These are phyloP conservation scores for Gamsiella multidivaricata DNA, from an alignment of 192 early-diverging fungal species.

Conservation along the genomic window DNA sequence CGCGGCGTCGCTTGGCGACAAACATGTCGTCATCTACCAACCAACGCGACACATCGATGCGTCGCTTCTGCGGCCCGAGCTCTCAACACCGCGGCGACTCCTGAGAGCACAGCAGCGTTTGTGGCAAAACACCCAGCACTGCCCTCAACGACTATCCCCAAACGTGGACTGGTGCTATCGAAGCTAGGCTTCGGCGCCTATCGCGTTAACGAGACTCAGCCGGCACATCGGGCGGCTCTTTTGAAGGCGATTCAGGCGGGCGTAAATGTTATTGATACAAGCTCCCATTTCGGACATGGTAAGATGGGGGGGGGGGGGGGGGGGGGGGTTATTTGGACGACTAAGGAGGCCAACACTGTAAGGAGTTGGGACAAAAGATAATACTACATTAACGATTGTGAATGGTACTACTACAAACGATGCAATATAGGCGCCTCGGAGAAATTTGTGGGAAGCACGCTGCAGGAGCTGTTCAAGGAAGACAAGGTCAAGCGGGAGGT, in stretches of 20 bases:
- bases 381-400: neutral
- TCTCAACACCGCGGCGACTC: constrained; percentile 20
- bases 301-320: no score
- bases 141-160: constrained; percentile 54
- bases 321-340: no score
- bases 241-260: constrained; percentile 65
- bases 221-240: constrained; percentile 61
- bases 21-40: neutral
- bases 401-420: neutral
- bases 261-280: constrained; percentile 81
- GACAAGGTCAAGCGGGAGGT: constrained; percentile 61
- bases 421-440: constrained; percentile 67
- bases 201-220: constrained; percentile 56
- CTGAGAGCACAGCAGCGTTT: constrained; percentile 38
- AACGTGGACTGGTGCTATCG: constrained; percentile 59
- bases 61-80: neutral
- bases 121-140: constrained; percentile 25
- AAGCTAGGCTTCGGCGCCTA: constrained; percentile 77
- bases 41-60: no score
- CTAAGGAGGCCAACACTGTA: no score
- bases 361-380: neutral
- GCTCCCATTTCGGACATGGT: constrained; percentile 77
- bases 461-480: constrained; percentile 46
- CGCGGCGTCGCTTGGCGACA: neutral
- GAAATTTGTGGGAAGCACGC: constrained; percentile 63